These are phyloP conservation scores for Celoporthe dispersa DNA, from an alignment of 2,329 filamentous ascomycete species.

Conservation along the genomic window DNA sequence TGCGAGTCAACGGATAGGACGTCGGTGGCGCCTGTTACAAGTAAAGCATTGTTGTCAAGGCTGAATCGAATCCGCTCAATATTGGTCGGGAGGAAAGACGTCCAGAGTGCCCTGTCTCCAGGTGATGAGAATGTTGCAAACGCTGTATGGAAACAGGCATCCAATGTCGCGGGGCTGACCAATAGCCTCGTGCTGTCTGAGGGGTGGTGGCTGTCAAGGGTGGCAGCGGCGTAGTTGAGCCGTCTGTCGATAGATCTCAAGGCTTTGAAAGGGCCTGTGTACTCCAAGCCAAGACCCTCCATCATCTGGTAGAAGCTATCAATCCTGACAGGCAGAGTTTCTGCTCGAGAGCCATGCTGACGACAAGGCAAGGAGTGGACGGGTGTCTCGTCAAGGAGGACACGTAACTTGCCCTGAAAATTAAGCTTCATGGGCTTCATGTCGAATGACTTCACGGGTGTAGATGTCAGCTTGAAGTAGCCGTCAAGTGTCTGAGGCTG, in stretches of 20 bases:
- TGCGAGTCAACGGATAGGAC: slow-evolving; percentile 38
- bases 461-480: slow-evolving; percentile 42
- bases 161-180: slow-evolving; percentile 47
- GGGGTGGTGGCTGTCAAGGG: slow-evolving; percentile 38
- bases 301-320: slow-evolving; percentile 48
- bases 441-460: slow-evolving; percentile 37
- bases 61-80: slow-evolving; percentile 45
- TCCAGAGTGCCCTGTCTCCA: slow-evolving; percentile 49
- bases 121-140: slow-evolving; percentile 48
- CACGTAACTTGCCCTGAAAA: slow-evolving; percentile 40
- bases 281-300: slow-evolving; percentile 42
- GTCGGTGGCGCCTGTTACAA: slow-evolving; percentile 20
- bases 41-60: slow-evolving; percentile 32
- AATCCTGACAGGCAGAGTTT: slow-evolving; percentile 39
- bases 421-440: slow-evolving; percentile 42
- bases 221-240: slow-evolving; percentile 41
- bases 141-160: slow-evolving; percentile 47
- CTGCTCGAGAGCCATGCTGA: slow-evolving; percentile 32
- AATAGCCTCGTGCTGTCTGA: slow-evolving; percentile 43
- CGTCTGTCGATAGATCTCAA: slow-evolving; percentile 42
- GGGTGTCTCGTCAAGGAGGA: slow-evolving; percentile 38
- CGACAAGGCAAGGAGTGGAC: slow-evolving; percentile 37
- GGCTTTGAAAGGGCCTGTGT: slow-evolving; percentile 45
- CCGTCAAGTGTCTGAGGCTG: slow-evolving; percentile 35
- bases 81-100: slow-evolving; percentile 44